Evolutionary conservation across 2,329 filamentous ascomycete genomes (phyloP), one percentile per base, ranked within the genome.

Genomic region (Fusarium brachygibbosum): DNA sequence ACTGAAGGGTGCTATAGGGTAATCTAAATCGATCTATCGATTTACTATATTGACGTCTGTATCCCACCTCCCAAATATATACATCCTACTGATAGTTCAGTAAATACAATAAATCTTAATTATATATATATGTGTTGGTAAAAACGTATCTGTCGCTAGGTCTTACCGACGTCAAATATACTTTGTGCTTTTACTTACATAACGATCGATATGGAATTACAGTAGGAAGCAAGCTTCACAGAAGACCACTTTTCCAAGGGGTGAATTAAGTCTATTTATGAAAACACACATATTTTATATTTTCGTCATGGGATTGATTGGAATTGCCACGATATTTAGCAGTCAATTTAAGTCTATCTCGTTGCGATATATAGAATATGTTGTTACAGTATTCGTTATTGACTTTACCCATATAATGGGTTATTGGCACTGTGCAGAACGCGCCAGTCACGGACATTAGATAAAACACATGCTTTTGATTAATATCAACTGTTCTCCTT

Each of bases 401-500:
- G 12, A 28, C 12, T 23, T 31, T 6, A 6, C 28, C 10, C 21
- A 19, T 1, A 21, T 3, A 6, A 11, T 25, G 13, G 12, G 6
- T 6, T 29, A 6, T 40, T 38, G 13, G 32, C 48, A 59, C 67
- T 64, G 52, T 63, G 37, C 49, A 38, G 16, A 31, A 16, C 46
- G 41, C 56, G 46, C 23, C 41, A 63, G 29, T 34, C 46, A 34
- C 34, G 32, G 28, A 16, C 50, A 32, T 49, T 54, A 13, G 42
- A 28, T 17, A 23, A 45, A 55, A 17, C 61, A 68, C 58, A 41
- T 68, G 56, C 37, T 42, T 61, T 32, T 32, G 40, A 28, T 46
- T 25, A 53, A 34, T 14, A 40, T 23, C 19, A 41, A 29, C 13
- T 32, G 38, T 16, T 31, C 42, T 40, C 29, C 45, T 23, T 42